Conservation (phyloP, 257 asterid genomes). For the Fraxinus americana region DNA sequence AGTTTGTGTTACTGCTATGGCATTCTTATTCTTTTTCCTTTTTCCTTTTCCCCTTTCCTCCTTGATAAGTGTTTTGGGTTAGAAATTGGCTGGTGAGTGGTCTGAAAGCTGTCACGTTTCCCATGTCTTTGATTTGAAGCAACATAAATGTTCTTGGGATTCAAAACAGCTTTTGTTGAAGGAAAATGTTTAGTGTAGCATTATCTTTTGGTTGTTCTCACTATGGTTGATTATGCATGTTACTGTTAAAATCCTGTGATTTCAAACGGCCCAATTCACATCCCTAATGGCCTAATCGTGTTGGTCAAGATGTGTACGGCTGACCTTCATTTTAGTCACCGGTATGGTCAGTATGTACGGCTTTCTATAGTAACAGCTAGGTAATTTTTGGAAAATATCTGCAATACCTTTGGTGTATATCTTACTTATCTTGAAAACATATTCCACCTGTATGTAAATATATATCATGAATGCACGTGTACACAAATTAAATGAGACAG, state of each 20-base stretch:
- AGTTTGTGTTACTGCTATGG: no score
- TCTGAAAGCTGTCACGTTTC: neutral
- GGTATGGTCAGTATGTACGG: neutral
- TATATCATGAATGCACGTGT: neutral
- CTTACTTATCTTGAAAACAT: neutral
- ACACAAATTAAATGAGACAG: neutral
- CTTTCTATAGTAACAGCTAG: neutral
- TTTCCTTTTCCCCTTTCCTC: neutral
- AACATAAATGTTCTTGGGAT: neutral
- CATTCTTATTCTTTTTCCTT: no score
- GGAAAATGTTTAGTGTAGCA: neutral
- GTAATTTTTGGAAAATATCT: neutral
- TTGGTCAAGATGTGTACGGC: neutral
- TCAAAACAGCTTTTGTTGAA: neutral
- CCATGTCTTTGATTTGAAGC: neutral
- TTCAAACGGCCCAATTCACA: neutral
- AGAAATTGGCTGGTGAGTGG: slow-evolving; percentile 15
- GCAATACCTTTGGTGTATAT: neutral
- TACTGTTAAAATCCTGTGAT: neutral
- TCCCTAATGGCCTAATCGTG: neutral
- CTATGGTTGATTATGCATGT: neutral
- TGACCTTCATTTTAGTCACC: neutral
- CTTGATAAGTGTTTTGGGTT: slow-evolving; percentile 7
- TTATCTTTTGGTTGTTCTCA: neutral
- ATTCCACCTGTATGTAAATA: neutral